These are phyloP conservation scores for Chimonanthus salicifolius DNA, from an alignment of 164 flowering plant species.

Conservation along the genomic window DNA sequence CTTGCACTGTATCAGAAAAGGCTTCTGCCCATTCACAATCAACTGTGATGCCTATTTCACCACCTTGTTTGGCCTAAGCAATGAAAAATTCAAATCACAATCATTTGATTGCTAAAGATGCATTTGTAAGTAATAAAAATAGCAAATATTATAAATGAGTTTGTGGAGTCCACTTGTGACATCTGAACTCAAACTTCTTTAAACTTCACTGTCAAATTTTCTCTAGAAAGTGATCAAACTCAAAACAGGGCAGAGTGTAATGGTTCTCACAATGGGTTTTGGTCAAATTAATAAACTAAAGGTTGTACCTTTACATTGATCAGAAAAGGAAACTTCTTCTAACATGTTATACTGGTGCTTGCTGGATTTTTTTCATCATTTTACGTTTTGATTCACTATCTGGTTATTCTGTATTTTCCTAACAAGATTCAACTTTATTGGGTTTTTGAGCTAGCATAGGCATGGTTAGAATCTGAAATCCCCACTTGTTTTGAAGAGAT, in stretches of 20 bases:
- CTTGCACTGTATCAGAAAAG: conserved; percentile 60
- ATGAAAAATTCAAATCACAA: neutral
- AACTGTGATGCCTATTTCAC: conserved; percentile 64
- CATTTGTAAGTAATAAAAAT: too few species aligned
- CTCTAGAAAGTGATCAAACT: neutral
- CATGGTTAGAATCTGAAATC: neutral
- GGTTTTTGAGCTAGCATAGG: conserved; percentile 1
- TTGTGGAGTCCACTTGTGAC: neutral
- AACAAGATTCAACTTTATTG: neutral
- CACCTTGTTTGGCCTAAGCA: conserved; percentile 65
- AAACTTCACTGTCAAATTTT: neutral
- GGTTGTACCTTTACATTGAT: neutral
- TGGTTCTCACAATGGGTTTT: neutral
- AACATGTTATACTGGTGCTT: neutral
- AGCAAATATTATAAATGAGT: neutral
- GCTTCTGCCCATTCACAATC: conserved; percentile 99
- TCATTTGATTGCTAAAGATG: neutral
- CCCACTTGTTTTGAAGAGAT: neutral
- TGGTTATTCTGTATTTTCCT: neutral
- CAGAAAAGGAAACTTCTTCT: neutral
- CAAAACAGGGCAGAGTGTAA: neutral
- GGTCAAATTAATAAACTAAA: neutral
- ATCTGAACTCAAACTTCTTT: neutral
- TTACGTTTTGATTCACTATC: neutral
- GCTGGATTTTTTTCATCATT: conserved; percentile 2